phyloP scores from a whole-genome alignment of 768 basidiomycete genomes.

The Tylopilus felleus region DNA sequence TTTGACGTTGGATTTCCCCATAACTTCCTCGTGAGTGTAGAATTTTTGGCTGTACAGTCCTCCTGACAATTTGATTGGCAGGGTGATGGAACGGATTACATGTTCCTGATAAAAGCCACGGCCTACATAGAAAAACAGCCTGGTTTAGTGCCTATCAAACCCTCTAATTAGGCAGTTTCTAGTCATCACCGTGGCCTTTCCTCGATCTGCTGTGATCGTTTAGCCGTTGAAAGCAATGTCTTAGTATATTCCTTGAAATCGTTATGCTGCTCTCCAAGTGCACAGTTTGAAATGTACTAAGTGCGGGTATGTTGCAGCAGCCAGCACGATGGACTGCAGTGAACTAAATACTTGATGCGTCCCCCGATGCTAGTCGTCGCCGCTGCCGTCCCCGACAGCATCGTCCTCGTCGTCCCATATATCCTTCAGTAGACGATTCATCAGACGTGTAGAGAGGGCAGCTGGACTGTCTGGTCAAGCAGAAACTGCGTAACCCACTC shows the following conservation, averaged over 20 bases:
- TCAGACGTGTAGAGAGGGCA: no score
- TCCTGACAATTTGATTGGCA: neutral
- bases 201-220: neutral
- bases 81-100: conserved; percentile 27
- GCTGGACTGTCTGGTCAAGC: no score
- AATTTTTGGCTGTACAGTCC: neutral
- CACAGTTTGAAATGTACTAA: no score
- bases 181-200: neutral
- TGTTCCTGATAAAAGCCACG: conserved; percentile 10
- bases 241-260: neutral
- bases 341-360: no score
- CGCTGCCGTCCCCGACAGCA: no score
- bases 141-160: conserved; percentile 9
- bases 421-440: no score
- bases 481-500: no score
- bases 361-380: no score
- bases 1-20: conserved; percentile 40
- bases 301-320: no score
- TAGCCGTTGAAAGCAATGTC: neutral
- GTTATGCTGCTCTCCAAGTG: no score
- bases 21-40: conserved; percentile 26
- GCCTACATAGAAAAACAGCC: conserved; percentile 21
- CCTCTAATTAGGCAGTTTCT: neutral
- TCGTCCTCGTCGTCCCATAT: no score
- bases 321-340: no score